Evolutionary conservation across 208 protist species (phyloP).

Genomic region (Crithidia sp.): DNA sequence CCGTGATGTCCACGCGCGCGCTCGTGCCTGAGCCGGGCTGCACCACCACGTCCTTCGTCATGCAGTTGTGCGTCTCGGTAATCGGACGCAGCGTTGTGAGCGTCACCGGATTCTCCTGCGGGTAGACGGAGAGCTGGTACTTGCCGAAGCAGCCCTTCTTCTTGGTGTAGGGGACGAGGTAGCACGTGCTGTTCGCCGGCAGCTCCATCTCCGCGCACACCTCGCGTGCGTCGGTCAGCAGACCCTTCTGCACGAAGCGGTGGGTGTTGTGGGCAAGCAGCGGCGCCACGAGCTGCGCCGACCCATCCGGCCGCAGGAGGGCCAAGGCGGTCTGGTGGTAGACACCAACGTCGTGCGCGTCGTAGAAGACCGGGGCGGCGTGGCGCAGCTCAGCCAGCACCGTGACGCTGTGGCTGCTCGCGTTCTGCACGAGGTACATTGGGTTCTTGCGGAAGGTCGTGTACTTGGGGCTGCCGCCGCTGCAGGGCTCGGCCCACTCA

Average conservation of each 20-base stretch:
- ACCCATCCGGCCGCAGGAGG: constrained; percentile 65
- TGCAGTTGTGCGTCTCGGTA: constrained; percentile 43
- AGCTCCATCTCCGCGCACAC: constrained; percentile 81
- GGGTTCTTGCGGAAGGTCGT: constrained; percentile 89
- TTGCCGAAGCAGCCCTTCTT: constrained; percentile 61
- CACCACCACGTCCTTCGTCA: constrained; percentile 42
- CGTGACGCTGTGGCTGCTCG: constrained; percentile 51
- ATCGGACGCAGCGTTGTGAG: constrained; percentile 73
- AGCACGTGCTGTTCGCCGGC: constrained; percentile 74
- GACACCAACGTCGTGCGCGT: constrained; percentile 57
- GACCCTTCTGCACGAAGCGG: constrained; percentile 79
- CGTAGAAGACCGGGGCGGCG: constrained; percentile 48
- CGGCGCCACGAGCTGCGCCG: constrained; percentile 63
- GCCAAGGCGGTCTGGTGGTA: constrained; percentile 84
- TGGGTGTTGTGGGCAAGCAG: constrained; percentile 79
- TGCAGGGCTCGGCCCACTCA: constrained; percentile 68
- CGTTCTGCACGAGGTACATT: constrained; percentile 87
- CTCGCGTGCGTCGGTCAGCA: constrained; percentile 79
- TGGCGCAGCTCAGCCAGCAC: constrained; percentile 78
- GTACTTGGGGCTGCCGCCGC: constrained; percentile 76
- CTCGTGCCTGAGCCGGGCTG: constrained; percentile 32
- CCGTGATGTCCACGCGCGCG: constrained; percentile 52
- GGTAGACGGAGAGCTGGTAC: constrained; percentile 83
- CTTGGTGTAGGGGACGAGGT: constrained; percentile 85
- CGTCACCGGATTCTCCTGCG: constrained; percentile 71